Conservation (phyloP, 495 filamentous ascomycete species). For the Penicillium angulare region DNA sequence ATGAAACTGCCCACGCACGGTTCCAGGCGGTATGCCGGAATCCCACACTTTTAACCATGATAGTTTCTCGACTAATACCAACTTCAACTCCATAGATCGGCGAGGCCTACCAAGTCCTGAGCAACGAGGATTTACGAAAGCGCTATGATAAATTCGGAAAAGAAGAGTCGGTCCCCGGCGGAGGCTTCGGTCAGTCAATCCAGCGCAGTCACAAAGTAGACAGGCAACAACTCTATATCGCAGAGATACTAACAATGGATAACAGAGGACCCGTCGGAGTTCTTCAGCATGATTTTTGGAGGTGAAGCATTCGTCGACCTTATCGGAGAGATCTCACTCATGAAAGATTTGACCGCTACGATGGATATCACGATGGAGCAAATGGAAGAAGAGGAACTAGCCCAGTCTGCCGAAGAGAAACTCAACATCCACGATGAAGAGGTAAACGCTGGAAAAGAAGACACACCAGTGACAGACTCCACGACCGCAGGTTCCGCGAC, state of each 20-base stretch:
- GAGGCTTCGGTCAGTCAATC: conserved; percentile 71
- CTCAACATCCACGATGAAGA: conserved; percentile 46
- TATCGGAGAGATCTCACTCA: conserved; percentile 87
- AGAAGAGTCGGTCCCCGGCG: conserved; percentile 79
- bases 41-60: background rate
- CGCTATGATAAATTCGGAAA: conserved; percentile 97
- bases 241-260: background rate
- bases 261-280: conserved; percentile 88
- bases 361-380: conserved; percentile 87
- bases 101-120: conserved; percentile 97
- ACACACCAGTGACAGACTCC: conserved; percentile 21
- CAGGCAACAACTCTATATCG: background rate
- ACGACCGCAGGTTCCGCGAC: conserved; percentile 19
- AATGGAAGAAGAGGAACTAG: conserved; percentile 64
- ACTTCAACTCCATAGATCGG: conserved; percentile 59
- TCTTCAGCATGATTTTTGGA: conserved; percentile 98
- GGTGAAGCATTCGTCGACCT: conserved; percentile 92
- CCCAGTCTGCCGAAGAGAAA: conserved; percentile 49
- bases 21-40: conserved; percentile 71
- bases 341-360: conserved; percentile 85
- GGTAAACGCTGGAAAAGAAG: conserved; percentile 30
- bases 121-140: conserved; percentile 77
- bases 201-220: background rate
- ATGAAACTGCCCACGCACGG: conserved; percentile 86
- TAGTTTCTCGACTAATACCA: conserved; percentile 11